Percentiles rank a stretch among this genome's conserved stretches.
phyloP scores from a whole-genome alignment of 768 basidiomycete genomes.

The Cystofilobasidium macerans region DNA sequence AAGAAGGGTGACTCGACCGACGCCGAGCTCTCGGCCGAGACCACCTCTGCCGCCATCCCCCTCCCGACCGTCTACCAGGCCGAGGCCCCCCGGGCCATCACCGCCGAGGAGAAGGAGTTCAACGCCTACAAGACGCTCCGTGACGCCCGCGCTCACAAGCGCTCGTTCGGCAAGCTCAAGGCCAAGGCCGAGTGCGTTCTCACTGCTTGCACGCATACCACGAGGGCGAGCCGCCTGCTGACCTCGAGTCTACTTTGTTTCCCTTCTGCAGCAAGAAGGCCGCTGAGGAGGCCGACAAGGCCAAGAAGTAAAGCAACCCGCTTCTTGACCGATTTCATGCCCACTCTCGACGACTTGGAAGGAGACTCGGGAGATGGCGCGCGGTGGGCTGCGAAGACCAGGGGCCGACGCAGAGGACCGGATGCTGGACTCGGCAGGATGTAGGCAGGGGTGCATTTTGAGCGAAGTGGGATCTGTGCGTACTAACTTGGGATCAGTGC shows the following conservation, averaged over 20 bases:
- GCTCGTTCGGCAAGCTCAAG: conserved; percentile 81
- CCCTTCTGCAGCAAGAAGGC: conserved; percentile 20
- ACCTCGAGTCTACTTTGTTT: background rate
- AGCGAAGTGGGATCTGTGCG: too few species aligned
- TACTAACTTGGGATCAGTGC: too few species aligned
- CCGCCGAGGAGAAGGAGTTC: conserved; percentile 76
- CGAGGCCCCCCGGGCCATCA: conserved; percentile 88
- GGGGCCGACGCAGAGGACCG: too few species aligned
- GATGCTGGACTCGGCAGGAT: too few species aligned
- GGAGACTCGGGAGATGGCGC: too few species aligned
- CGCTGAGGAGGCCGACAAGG: conserved; percentile 26
- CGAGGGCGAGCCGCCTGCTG: background rate
- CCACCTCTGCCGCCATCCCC: conserved; percentile 50
- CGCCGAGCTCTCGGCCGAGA: conserved; percentile 65
- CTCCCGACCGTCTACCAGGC: conserved; percentile 57
- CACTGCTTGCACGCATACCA: background rate
- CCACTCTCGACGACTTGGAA: background rate
- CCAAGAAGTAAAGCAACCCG: conserved; percentile 23
- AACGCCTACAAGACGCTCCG: conserved; percentile 83
- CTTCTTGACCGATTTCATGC: background rate
- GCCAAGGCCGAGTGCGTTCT: conserved; percentile 45
- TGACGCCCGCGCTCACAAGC: conserved; percentile 62
- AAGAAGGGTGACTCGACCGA: conserved; percentile 88
- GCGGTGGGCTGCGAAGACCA: too few species aligned
- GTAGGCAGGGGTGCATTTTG: too few species aligned